Evolutionary conservation across 169 alveolate species (phyloP), one percentile per base, ranked within the genome.

Genomic region (Eimeria nieschulzi): DNA sequence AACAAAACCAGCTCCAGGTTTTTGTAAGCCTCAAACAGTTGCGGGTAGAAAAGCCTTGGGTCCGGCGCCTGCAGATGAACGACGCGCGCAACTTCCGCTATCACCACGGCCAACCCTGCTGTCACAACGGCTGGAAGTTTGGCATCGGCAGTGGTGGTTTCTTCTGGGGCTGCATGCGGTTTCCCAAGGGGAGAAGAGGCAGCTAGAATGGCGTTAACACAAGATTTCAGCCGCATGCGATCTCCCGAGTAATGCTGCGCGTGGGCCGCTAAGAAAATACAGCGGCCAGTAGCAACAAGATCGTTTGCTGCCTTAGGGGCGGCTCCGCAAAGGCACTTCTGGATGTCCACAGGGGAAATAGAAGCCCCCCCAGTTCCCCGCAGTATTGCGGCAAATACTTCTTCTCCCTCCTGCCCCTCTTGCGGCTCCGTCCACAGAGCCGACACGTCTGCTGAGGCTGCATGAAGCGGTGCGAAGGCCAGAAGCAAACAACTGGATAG

Each of bases 281-380:
- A 72, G 15, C 83, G 83, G 23, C 61, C 83, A 39, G 26, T 56
- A 72, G 59, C 53, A 25, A 21, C 61, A 13, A 72, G 13, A 21
- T 72, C 83, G 83, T 72, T 25, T 53, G 61, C 83, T 23, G 83
- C 83, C 59, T 72, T 26, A 5, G 26, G 7, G 13, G 21, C 83
- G 19, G 63, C 17, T 13, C 83, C 83, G 83, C 83, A 72, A 7
- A 72, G 83, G 83, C 83, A 72, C 61, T 72, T 53, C 83, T 72
- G 83, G 15, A 72, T 72, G 8, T 26, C 83, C 23, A 15, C 3
- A 6, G 78, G 53, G 21, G 71, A 17, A 3, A n/a, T 17, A n/a
- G 71, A 19, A 68, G 78, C 5, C 13, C 51, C 78, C 21, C 26
- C 7, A 21, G 21, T 15, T 8, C 59, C 83, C 23, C 56, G 55